Conservation (phyloP, 2,329 filamentous ascomycete genomes). For the Pseudocercospora musae region DNA sequence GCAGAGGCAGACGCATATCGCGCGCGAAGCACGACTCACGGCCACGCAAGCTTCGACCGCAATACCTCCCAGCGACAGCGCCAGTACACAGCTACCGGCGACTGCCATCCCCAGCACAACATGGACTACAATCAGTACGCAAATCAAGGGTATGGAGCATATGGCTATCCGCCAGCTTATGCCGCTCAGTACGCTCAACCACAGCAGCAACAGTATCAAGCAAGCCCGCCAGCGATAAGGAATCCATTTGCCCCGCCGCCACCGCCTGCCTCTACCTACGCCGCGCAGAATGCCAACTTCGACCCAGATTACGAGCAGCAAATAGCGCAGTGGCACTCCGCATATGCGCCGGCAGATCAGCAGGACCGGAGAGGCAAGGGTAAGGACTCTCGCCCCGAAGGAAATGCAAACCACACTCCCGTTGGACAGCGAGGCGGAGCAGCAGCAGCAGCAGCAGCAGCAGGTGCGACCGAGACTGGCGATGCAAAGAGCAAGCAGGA, state of each 20-base stretch:
- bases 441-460: conserved; percentile 4
- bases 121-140: conserved; percentile 22
- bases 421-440: conserved; percentile 21
- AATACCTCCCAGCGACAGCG: not conserved
- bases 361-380: conserved; percentile 18
- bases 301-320: conserved; percentile 86
- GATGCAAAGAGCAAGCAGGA: conserved; percentile 15
- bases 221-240: conserved; percentile 64
- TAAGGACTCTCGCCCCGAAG: conserved; percentile 13
- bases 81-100: not conserved
- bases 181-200: conserved; percentile 35
- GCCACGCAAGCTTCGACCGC: not conserved
- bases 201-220: conserved; percentile 29
- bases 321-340: conserved; percentile 89
- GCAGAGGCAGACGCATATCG: not conserved
- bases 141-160: conserved; percentile 21
- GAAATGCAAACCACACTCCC: conserved; percentile 18
- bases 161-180: conserved; percentile 24
- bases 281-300: conserved; percentile 40
- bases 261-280: conserved; percentile 35
- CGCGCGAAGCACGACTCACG: not conserved
- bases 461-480: conserved; percentile 3
- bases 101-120: not conserved
- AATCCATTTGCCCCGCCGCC: conserved; percentile 70
- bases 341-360: conserved; percentile 24